Percentiles rank a stretch among this genome's conserved stretches.
Conservation (phyloP, 371 early-diverging fungal genomes). For the Dinochytrium kinnereticum region DNA sequence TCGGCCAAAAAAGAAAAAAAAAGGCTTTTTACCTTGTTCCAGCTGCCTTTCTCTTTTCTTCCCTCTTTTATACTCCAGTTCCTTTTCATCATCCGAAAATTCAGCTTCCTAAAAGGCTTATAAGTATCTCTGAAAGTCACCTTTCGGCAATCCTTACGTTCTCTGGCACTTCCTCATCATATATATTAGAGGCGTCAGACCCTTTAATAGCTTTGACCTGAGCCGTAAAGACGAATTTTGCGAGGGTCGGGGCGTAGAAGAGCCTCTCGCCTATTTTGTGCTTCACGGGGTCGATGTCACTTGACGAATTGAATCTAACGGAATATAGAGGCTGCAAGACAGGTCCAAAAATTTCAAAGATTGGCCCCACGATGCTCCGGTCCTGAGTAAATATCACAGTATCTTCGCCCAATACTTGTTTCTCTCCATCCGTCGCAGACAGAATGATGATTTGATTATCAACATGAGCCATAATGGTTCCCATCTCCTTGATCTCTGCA, state of each 20-base stretch:
- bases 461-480: constrained; percentile 72
- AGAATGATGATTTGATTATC: constrained; percentile 78
- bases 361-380: constrained; percentile 73
- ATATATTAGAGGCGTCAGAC: constrained; percentile 89
- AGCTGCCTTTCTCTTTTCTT: constrained; percentile 38
- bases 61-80: constrained; percentile 60
- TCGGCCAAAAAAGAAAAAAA: too few relatives aligned
- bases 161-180: constrained; percentile 88
- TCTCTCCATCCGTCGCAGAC: constrained; percentile 55
- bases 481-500: constrained; percentile 63
- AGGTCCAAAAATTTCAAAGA: constrained; percentile 95
- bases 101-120: constrained; percentile 66
- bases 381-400: constrained; percentile 74
- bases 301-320: constrained; percentile 63
- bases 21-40: too few relatives aligned
- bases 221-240: constrained; percentile 71
- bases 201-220: constrained; percentile 73
- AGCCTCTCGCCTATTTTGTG: constrained; percentile 61
- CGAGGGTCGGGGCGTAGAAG: constrained; percentile 66
- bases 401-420: constrained; percentile 76
- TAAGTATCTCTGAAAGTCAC: not conserved
- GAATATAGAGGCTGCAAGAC: constrained; percentile 82
- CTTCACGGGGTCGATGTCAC: constrained; percentile 40
- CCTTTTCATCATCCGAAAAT: constrained; percentile 89
- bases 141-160: constrained; percentile 43